Conservation (phyloP, 345 rosid species). For the Rhizophora apiculata region DNA sequence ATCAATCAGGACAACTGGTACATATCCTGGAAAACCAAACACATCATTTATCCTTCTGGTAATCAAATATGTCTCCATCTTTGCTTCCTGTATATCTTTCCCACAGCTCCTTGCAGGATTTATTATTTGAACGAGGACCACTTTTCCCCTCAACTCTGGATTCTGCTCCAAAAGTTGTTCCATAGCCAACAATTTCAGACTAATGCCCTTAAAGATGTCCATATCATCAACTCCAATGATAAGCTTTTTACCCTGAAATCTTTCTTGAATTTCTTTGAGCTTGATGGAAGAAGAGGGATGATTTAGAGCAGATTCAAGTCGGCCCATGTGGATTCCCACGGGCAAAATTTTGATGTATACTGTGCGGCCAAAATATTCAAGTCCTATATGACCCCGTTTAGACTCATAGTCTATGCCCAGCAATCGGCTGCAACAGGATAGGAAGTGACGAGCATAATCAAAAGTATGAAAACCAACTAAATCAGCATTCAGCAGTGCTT, state of each 20-base stretch:
- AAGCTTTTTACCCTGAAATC: constrained; percentile 34
- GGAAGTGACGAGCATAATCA: constrained; percentile 49
- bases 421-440: constrained; percentile 50
- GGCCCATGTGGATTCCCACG: constrained; percentile 39
- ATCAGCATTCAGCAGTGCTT: constrained; percentile 42
- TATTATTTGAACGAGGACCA: constrained; percentile 42
- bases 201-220: constrained; percentile 50
- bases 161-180: constrained; percentile 38
- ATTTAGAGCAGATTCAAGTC: constrained; percentile 35
- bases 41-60: constrained; percentile 31
- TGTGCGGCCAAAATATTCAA: constrained; percentile 45
- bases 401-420: constrained; percentile 44
- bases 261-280: constrained; percentile 34
- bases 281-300: constrained; percentile 32
- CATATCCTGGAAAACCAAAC: constrained; percentile 33
- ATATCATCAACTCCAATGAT: constrained; percentile 46
- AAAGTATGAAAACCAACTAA: constrained; percentile 49
- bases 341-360: constrained; percentile 43
- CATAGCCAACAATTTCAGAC: constrained; percentile 38
- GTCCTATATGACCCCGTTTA: constrained; percentile 44
- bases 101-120: constrained; percentile 49
- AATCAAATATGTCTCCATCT: constrained; percentile 23
- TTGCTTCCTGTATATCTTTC: constrained; percentile 36
- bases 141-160: constrained; percentile 28
- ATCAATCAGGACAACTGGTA: constrained; percentile 44